Conservation (phyloP, 495 filamentous ascomycete genomes). For the Hyaloscypha variabilis region DNA sequence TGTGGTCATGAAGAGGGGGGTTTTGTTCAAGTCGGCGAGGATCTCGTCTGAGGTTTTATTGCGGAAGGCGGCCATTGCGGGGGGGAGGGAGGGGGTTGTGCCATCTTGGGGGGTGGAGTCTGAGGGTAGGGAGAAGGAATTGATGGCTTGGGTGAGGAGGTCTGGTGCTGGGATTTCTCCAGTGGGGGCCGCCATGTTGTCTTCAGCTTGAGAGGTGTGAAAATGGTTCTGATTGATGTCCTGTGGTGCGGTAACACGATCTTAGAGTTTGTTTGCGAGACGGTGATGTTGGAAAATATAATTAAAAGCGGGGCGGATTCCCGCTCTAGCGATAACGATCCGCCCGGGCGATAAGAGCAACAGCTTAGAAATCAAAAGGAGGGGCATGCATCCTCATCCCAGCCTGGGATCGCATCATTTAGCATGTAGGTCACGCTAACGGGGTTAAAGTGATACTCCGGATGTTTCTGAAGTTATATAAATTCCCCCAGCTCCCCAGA, state of each 20-base stretch:
- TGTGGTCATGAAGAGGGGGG: constrained; percentile 93
- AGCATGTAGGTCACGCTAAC: background rate
- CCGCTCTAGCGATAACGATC: background rate
- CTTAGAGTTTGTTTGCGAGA: constrained; percentile 1
- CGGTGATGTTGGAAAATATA: constrained; percentile 9
- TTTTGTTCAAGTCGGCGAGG: constrained; percentile 72
- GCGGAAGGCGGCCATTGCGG: constrained; percentile 53
- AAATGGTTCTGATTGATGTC: background rate
- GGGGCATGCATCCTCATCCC: background rate
- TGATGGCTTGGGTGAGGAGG: constrained; percentile 29
- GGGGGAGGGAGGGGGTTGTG: constrained; percentile 34
- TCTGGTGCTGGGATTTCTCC: constrained; percentile 5
- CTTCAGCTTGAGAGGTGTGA: background rate
- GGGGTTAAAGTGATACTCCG: background rate
- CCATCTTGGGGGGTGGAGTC: constrained; percentile 15
- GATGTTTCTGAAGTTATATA: background rate
- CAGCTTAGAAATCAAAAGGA: constrained; percentile 21
- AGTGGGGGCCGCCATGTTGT: constrained; percentile 1
- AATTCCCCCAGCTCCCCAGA: background rate
- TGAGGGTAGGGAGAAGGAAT: constrained; percentile 8
- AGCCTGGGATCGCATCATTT: constrained; percentile 1
- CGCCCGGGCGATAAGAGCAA: background rate
- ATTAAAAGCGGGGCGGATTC: constrained; percentile 11
- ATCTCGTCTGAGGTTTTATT: constrained; percentile 72
- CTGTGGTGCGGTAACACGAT: background rate